phyloP scores from a whole-genome alignment of 176 grass and related monocot genomes.

The Thalia dealbata region DNA sequence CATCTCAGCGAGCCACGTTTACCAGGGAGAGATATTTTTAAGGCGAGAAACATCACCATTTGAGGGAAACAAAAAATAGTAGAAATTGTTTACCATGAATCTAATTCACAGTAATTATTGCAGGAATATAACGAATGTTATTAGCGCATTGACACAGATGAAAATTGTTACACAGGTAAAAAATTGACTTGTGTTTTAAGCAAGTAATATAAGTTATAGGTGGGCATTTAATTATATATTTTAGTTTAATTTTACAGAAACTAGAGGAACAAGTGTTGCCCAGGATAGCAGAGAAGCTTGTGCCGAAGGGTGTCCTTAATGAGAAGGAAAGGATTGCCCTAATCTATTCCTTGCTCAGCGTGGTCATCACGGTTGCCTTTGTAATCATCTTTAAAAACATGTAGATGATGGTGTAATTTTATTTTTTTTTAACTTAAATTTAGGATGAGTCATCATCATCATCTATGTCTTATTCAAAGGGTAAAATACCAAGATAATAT shows the following conservation, averaged over 20 bases:
- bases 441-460: too few relatives aligned
- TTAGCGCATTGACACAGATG: slow-evolving; percentile 9
- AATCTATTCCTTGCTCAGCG: slow-evolving; percentile 26
- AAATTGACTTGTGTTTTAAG: background rate
- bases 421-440: too few relatives aligned
- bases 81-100: too few relatives aligned
- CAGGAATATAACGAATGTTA: slow-evolving; percentile 14
- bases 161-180: slow-evolving; percentile 18
- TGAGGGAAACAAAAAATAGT: too few relatives aligned
- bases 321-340: slow-evolving; percentile 32
- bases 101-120: background rate
- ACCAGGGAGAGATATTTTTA: slow-evolving; percentile 41
- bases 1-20: slow-evolving; percentile 39
- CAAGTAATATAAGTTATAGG: too few relatives aligned
- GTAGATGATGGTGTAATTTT: background rate
- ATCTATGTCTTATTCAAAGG: too few relatives aligned
- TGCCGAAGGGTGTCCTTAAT: slow-evolving; percentile 39
- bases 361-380: slow-evolving; percentile 40
- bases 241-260: slow-evolving; percentile 34
- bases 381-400: slow-evolving; percentile 40
- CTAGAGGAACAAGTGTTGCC: slow-evolving; percentile 36
- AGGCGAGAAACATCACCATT: slow-evolving; percentile 40
- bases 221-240: background rate
- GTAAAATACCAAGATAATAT: too few relatives aligned
- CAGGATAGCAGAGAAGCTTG: slow-evolving; percentile 31